Base-by-base conservation (phyloP, 202 grass and related monocot genomes). In the Digitaria exilis region DNA sequence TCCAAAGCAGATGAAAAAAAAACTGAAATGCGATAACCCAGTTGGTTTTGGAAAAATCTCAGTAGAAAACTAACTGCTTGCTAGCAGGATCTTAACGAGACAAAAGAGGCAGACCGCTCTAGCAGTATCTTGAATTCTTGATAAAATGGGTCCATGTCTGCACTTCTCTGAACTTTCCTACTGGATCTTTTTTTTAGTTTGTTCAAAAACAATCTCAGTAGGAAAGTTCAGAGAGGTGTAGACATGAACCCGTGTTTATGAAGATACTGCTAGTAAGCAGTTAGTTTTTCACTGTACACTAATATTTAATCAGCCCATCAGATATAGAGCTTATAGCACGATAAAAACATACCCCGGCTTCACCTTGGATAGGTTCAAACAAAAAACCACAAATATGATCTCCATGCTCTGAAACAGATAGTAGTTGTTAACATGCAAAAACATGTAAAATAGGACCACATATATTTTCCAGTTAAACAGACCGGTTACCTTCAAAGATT, bases 301-400 rank as follows among this genome's bases (percentile, higher is more conserved):
- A 79, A 84, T 79, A 63, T 31, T 14, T 50, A 57, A 17, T 39
- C 6, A 71, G 6, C 77, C 45, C 4, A 34, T 14, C 26, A 48
- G 58, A 77, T 21, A 16, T 1, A 56, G 12, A 83, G 11, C 9
- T 42, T 71, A 9, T 29, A 31, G 14, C 82, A 82, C 1, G 30
- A 64, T 45, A 79, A 18, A 35, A 56, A 79, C 87, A 28, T 95
- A 98, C 96, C 84, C 96, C 96, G 56, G 96, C 96, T 86, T 98
- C 96, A 84, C 96, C 96, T 93, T 98, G 96, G 80, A 98, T 95
- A 56, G 96, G 96, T 88, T 98, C 96, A 76, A 98, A 98, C 49
- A 98, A 54, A 95, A 98, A 98, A 28, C 90, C 87, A 7, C 96
- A 95, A 72, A 98, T 92, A 65, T 16, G 66, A 72, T 90, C 89